phyloP scores from a whole-genome alignment of 140 eudicot species.

The Artemisia princeps region DNA sequence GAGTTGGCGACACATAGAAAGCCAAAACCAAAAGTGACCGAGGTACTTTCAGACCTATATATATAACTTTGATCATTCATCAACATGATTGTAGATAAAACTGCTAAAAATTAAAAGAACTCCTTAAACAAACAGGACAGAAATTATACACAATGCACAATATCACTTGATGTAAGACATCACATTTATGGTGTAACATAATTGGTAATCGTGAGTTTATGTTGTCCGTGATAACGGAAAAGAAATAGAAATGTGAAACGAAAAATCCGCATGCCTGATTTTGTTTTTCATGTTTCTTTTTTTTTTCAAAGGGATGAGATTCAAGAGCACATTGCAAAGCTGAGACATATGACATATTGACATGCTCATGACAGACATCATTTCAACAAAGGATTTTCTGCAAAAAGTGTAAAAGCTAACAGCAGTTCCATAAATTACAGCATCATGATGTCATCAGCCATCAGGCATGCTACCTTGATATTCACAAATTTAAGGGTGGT shows the following conservation, averaged over 20 bases:
- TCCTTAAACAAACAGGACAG: background rate
- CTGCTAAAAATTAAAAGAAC: too few species aligned
- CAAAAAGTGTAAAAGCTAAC: slow-evolving; percentile 4
- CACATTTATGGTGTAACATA: background rate
- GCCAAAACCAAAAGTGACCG: background rate
- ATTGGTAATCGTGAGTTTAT: background rate
- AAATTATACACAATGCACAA: slow-evolving; percentile 1
- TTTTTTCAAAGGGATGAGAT: background rate
- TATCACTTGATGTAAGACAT: background rate
- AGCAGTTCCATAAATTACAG: slow-evolving; percentile 13
- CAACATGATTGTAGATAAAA: background rate
- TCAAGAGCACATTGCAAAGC: background rate
- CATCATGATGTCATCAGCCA: background rate
- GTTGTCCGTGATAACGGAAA: slow-evolving; percentile 1
- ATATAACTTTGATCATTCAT: slow-evolving; percentile 8
- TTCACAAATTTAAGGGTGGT: background rate
- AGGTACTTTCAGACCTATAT: background rate
- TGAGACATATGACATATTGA: background rate
- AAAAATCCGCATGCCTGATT: background rate
- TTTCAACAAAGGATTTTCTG: background rate
- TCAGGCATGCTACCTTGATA: background rate
- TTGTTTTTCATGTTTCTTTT: background rate
- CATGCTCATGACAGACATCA: background rate
- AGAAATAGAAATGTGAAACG: background rate
- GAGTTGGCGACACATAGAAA: background rate